These are phyloP conservation scores for Leucosporidium yakuticum DNA, from an alignment of 768 basidiomycete species.

Conservation along the genomic window DNA sequence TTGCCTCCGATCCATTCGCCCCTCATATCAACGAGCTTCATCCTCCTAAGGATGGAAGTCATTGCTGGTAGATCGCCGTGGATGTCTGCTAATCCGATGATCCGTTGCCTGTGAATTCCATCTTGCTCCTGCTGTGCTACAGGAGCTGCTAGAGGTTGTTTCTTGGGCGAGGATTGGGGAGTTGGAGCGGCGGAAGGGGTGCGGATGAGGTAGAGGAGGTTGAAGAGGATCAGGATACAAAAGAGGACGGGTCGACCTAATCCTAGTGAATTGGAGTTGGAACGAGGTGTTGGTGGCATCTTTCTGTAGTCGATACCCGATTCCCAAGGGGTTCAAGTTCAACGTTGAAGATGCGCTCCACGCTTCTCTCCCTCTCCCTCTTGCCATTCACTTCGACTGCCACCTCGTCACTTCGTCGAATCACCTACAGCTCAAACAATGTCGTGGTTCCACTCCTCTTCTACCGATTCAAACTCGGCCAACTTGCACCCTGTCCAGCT, in stretches of 20 bases:
- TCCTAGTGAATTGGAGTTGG: no score
- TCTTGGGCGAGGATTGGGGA: background rate
- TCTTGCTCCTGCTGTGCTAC: background rate
- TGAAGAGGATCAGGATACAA: background rate
- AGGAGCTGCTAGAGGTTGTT: background rate
- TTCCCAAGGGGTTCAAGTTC: no score
- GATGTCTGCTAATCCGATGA: conserved; percentile 67
- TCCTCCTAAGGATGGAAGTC: conserved; percentile 69
- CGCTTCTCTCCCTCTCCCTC: background rate
- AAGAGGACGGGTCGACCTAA: background rate
- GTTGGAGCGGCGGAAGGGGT: background rate
- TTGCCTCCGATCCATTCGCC: conserved; percentile 76
- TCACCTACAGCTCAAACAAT: conserved; percentile 6
- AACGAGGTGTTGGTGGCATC: no score
- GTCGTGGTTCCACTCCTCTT: conserved; percentile 35
- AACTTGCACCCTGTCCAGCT: conserved; percentile 79
- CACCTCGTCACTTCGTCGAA: background rate
- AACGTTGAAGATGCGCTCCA: background rate
- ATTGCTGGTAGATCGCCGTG: conserved; percentile 84
- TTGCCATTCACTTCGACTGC: background rate
- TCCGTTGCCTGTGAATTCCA: background rate
- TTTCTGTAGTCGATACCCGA: no score
- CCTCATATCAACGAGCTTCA: conserved; percentile 63
- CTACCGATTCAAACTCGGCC: conserved; percentile 37
- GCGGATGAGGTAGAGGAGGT: background rate